phyloP scores from a whole-genome alignment of 2,329 filamentous ascomycete genomes.

The Pyrenophora tritici-repentis region DNA sequence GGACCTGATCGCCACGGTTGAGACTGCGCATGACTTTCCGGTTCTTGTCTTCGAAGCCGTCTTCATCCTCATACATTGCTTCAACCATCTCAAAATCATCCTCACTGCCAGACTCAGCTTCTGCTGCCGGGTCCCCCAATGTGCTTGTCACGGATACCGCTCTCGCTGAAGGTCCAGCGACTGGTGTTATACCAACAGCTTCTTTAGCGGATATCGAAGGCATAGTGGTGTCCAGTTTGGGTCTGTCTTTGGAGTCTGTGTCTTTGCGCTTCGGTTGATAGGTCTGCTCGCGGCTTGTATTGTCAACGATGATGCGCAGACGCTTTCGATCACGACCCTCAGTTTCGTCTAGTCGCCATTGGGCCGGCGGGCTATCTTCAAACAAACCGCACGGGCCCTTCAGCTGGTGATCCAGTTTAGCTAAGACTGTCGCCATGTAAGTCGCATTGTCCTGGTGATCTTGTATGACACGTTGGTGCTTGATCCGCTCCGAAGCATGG shows the following conservation, averaged over 20 bases:
- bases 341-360: slow-evolving; percentile 94
- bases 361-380: slow-evolving; percentile 65
- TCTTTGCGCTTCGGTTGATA: slow-evolving; percentile 84
- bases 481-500: slow-evolving; percentile 86
- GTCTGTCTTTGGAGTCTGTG: slow-evolving; percentile 57
- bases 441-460: slow-evolving; percentile 90
- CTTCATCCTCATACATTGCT: slow-evolving; percentile 82
- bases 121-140: slow-evolving; percentile 45
- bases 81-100: slow-evolving; percentile 97
- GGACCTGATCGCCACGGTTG: slow-evolving; percentile 86
- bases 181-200: slow-evolving; percentile 38
- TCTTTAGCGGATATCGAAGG: slow-evolving; percentile 37
- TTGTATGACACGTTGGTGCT: slow-evolving; percentile 85
- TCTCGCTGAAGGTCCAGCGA: slow-evolving; percentile 22
- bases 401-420: slow-evolving; percentile 78
- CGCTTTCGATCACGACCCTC: slow-evolving; percentile 96
- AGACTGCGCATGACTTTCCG: slow-evolving; percentile 95
- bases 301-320: slow-evolving; percentile 81
- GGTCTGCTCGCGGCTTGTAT: slow-evolving; percentile 66
- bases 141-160: slow-evolving; percentile 26
- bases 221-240: slow-evolving; percentile 55
- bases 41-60: slow-evolving; percentile 95
- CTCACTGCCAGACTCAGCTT: slow-evolving; percentile 61
- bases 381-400: slow-evolving; percentile 81
- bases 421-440: slow-evolving; percentile 76